Conservation (phyloP, 1,284 basidiomycete genomes). For the Trichosporon asahii region DNA sequence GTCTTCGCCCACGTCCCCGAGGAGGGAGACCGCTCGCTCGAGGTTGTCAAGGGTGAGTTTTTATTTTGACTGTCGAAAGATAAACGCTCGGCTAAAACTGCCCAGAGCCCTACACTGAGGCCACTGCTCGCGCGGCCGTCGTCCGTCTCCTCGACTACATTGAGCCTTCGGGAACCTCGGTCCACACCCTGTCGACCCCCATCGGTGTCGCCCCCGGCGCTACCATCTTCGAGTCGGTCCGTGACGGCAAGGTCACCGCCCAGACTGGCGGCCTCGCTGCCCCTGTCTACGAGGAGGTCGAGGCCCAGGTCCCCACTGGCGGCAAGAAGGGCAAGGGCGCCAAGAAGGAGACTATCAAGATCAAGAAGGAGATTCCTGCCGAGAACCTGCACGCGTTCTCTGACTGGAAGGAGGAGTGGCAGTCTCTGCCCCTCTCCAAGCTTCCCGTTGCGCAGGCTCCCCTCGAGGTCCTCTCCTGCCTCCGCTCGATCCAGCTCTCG, state of each 20-base stretch:
- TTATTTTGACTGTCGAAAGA: not conserved
- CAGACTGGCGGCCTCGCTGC: slow-evolving; percentile 23
- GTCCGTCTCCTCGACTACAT: slow-evolving; percentile 55
- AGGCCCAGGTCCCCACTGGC: slow-evolving; percentile 33
- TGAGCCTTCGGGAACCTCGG: slow-evolving; percentile 50
- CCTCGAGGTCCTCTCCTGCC: slow-evolving; percentile 43
- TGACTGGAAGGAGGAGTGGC: slow-evolving; percentile 45
- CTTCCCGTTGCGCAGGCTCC: slow-evolving; percentile 46
- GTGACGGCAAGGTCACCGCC: slow-evolving; percentile 46
- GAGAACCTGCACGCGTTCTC: slow-evolving; percentile 49
- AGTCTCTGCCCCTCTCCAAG: slow-evolving; percentile 37
- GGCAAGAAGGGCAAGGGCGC: slow-evolving; percentile 34
- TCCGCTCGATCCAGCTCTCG: slow-evolving; percentile 56
- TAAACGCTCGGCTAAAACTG: not conserved
- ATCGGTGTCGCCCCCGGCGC: slow-evolving; percentile 53
- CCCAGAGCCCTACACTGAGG: slow-evolving; percentile 55
- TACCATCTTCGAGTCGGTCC: slow-evolving; percentile 55
- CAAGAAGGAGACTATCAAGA: slow-evolving; percentile 42
- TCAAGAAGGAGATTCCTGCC: slow-evolving; percentile 39
- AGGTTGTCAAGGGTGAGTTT: slow-evolving; percentile 47
- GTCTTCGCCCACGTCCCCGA: slow-evolving; percentile 47
- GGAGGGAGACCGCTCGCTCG: slow-evolving; percentile 41
- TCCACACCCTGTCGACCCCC: slow-evolving; percentile 48
- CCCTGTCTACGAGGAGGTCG: slow-evolving; percentile 38
- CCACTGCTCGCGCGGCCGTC: slow-evolving; percentile 54